Evolutionary conservation across 108 stramenopile species (phyloP).

Genomic region (Pseudonitzschia multiseries): DNA sequence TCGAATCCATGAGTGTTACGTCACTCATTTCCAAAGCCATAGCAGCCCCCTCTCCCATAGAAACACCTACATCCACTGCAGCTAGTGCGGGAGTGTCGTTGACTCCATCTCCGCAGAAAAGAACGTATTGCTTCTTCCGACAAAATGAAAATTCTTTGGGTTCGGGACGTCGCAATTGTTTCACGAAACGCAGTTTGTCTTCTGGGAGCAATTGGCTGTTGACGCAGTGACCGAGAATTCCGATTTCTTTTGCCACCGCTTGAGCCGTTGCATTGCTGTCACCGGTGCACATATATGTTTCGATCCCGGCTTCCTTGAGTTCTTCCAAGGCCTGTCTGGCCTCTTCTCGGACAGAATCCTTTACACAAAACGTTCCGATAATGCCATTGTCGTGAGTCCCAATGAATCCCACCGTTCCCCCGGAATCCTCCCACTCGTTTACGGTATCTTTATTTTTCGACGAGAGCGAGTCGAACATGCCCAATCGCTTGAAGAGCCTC

Average conservation of each 20-base stretch:
- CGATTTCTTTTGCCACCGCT: constrained; percentile 81
- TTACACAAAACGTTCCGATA: constrained; percentile 75
- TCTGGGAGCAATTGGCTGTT: constrained; percentile 77
- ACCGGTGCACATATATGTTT: constrained; percentile 97
- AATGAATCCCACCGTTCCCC: constrained; percentile 85
- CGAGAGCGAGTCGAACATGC: constrained; percentile 46
- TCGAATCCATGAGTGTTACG: constrained; percentile 85
- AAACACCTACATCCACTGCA: constrained; percentile 90
- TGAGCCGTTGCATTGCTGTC: constrained; percentile 91
- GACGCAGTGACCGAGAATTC: constrained; percentile 51
- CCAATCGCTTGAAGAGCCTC: constrained; percentile 67
- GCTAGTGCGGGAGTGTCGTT: constrained; percentile 96
- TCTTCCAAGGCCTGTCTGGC: constrained; percentile 55
- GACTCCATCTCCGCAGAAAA: constrained; percentile 90
- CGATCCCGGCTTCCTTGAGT: constrained; percentile 54
- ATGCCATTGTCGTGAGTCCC: constrained; percentile 72
- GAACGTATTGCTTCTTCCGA: constrained; percentile 30
- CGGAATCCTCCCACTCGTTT: constrained; percentile 57
- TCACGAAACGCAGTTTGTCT: constrained; percentile 77
- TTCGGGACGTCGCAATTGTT: constrained; percentile 44
- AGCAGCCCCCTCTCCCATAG: constrained; percentile 97
- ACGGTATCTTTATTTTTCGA: constrained; percentile 27
- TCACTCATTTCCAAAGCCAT: constrained; percentile 95
- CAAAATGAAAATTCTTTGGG: constrained; percentile 21
- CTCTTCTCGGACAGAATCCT: constrained; percentile 73